These are phyloP conservation scores for Sporothrix protearum DNA, from an alignment of 2,329 filamentous ascomycete species.

Conservation along the genomic window DNA sequence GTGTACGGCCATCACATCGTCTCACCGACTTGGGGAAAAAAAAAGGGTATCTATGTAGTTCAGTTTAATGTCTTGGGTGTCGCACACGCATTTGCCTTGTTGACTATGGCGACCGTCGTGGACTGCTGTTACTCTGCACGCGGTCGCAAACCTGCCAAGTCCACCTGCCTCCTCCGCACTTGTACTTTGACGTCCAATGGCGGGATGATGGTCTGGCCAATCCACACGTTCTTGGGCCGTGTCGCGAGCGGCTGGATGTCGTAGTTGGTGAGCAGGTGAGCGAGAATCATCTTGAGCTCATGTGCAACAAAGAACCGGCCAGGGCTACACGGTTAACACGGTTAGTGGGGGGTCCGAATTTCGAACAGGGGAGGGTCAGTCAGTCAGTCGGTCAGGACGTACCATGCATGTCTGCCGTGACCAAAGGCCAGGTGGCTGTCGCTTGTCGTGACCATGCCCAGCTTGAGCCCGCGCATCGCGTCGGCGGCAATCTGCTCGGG, in stretches of 20 bases:
- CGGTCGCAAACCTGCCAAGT: not conserved
- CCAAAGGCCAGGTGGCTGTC: conserved; percentile 53
- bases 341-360: no score
- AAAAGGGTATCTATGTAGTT: not conserved
- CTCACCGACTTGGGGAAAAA: not conserved
- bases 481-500: conserved; percentile 34
- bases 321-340: conserved; percentile 34
- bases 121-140: not conserved
- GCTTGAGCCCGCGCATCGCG: conserved; percentile 38
- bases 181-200: conserved; percentile 36
- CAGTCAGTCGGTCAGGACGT: no score
- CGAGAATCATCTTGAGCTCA: conserved; percentile 53
- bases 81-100: not conserved
- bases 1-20: not conserved
- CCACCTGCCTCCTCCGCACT: conserved; percentile 26
- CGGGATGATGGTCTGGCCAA: conserved; percentile 44
- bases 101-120: not conserved
- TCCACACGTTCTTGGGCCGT: conserved; percentile 42
- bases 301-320: conserved; percentile 56
- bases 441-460: conserved; percentile 53
- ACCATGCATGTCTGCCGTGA: conserved; percentile 53
- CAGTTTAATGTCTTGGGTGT: not conserved
- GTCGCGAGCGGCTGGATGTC: conserved; percentile 45
- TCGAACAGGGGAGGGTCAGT: no score
- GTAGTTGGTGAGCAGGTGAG: conserved; percentile 51